Percentiles rank a stretch among this genome's conserved stretches.
Conservation (phyloP, 2,329 filamentous ascomycete genomes). For the Aspergillus costaricaensis region DNA sequence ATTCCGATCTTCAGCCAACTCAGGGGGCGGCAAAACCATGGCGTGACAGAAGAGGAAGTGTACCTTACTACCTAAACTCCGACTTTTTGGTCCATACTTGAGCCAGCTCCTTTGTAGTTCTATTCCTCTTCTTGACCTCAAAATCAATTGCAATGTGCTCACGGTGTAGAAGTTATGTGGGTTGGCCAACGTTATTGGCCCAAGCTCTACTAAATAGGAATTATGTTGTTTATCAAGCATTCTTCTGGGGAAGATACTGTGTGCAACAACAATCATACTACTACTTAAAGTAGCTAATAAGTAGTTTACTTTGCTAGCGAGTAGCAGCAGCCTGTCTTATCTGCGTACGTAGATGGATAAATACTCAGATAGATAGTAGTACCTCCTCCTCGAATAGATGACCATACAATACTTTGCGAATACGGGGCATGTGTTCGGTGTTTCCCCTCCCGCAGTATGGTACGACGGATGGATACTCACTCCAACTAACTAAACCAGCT, state of each 20-base stretch:
- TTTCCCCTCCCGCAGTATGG: not conserved
- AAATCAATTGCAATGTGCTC: too few relatives aligned
- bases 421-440: too few relatives aligned
- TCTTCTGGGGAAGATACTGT: too few relatives aligned
- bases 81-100: not conserved
- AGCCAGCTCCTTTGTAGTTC: not conserved
- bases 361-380: not conserved
- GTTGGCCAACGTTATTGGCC: too few relatives aligned
- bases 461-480: not conserved
- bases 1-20: not conserved
- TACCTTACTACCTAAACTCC: not conserved
- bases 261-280: too few relatives aligned
- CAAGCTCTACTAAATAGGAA: too few relatives aligned
- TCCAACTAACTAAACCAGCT: not conserved
- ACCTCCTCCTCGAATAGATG: not conserved
- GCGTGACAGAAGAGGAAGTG: not conserved
- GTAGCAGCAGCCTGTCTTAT: not conserved
- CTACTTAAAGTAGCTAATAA: too few relatives aligned
- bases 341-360: not conserved
- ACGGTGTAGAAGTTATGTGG: too few relatives aligned
- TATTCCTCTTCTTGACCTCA: too few relatives aligned
- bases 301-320: too few relatives aligned
- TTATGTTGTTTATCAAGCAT: too few relatives aligned
- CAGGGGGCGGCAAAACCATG: not conserved
- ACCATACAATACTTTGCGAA: not conserved